These are phyloP conservation scores for Citrus mangshanensis DNA, from an alignment of 345 rosid species.

Conservation along the genomic window DNA sequence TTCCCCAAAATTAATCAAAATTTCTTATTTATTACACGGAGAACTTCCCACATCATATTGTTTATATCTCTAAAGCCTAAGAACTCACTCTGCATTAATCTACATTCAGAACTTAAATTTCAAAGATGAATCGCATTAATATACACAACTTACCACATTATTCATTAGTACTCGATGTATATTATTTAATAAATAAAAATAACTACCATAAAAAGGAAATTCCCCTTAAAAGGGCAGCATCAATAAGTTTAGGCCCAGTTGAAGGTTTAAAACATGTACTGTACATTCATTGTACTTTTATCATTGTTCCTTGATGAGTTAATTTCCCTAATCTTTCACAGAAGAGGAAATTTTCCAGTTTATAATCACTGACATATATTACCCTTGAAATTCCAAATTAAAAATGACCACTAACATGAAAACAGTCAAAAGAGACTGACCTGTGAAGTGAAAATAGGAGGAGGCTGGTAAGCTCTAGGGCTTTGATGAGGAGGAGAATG, in stretches of 20 bases:
- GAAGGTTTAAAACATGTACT: not conserved
- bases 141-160: not conserved
- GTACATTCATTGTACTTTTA: not conserved
- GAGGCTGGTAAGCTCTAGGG: constrained; percentile 24
- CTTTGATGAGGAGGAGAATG: constrained; percentile 25
- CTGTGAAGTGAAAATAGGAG: constrained; percentile 31
- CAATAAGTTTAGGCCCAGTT: not conserved
- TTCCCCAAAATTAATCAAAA: not conserved
- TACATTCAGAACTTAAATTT: not conserved
- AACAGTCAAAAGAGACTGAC: constrained; percentile 9
- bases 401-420: not conserved
- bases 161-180: not conserved
- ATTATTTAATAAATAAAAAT: not conserved
- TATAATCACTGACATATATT: not conserved
- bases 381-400: not conserved
- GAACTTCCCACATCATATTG: not conserved
- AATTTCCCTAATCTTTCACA: not conserved
- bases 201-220: not conserved
- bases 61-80: not conserved
- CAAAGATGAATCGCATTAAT: not conserved
- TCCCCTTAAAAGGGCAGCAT: not conserved
- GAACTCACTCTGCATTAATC: not conserved
- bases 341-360: not conserved
- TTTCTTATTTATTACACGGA: not conserved
- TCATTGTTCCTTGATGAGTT: not conserved